A percentile compares a stretch with the other conserved stretches of the same genome.
Conservation (phyloP, 2,329 filamentous ascomycete genomes). For the Aspergillus pseudonomiae region DNA sequence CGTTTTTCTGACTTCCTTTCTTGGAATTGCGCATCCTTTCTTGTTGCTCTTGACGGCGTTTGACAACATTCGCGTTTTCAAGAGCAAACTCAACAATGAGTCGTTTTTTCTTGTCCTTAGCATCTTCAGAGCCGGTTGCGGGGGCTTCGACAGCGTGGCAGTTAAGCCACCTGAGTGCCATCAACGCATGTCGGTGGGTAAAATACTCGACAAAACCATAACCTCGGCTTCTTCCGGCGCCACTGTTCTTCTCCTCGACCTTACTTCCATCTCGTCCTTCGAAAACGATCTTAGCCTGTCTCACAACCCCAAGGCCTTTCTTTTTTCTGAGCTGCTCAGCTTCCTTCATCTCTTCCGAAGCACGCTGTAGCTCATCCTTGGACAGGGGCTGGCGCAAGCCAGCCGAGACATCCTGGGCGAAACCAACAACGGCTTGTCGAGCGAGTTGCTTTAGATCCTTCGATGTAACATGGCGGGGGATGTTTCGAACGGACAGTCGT, state of each 20-base stretch:
- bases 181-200: constrained; percentile 89
- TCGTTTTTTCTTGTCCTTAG: constrained; percentile 77
- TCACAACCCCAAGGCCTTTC: constrained; percentile 84
- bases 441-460: constrained; percentile 92
- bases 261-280: constrained; percentile 86
- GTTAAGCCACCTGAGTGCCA: constrained; percentile 93
- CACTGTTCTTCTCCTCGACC: constrained; percentile 71
- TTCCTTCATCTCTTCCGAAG: constrained; percentile 76
- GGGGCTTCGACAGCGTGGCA: constrained; percentile 62
- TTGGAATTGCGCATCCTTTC: constrained; percentile 28
- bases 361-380: constrained; percentile 84
- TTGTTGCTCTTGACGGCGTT: constrained; percentile 60
- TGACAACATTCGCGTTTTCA: constrained; percentile 95
- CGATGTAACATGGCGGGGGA: constrained; percentile 78
- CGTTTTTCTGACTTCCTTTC: constrained; percentile 18
- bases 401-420: constrained; percentile 84
- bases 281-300: constrained; percentile 92
- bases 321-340: constrained; percentile 78
- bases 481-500: constrained; percentile 86
- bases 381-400: constrained; percentile 76
- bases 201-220: constrained; percentile 98
- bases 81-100: constrained; percentile 97
- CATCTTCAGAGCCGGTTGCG: constrained; percentile 33
- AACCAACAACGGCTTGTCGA: constrained; percentile 88
- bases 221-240: constrained; percentile 81